Evolutionary conservation across 2,329 filamentous ascomycete species (phyloP).

Genomic region (Canariomyces notabilis): DNA sequence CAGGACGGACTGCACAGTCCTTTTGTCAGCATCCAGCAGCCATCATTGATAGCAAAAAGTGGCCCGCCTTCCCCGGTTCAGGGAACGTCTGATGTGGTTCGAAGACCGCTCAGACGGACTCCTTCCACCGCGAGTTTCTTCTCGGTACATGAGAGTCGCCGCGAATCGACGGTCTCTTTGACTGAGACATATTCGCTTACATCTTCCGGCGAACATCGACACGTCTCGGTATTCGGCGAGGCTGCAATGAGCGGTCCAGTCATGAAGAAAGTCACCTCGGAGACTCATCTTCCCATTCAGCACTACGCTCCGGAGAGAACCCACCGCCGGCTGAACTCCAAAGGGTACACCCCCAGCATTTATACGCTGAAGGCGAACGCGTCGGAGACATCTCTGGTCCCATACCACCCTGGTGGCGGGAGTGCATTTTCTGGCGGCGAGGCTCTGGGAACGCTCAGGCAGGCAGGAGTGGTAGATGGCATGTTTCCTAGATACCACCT

Average conservation of each 20-base stretch:
- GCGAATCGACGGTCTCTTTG: constrained; percentile 51
- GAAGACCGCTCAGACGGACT: constrained; percentile 29
- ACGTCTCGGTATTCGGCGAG: constrained; percentile 39
- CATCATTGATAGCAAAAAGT: neutral
- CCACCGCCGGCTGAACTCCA: constrained; percentile 31
- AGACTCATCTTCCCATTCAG: constrained; percentile 28
- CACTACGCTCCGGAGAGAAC: constrained; percentile 13
- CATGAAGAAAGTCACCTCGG: constrained; percentile 31
- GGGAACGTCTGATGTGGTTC: constrained; percentile 7
- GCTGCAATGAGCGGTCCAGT: constrained; percentile 27
- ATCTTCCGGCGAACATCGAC: constrained; percentile 39
- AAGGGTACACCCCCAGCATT: constrained; percentile 46
- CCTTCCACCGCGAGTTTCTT: constrained; percentile 46
- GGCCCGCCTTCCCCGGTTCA: neutral
- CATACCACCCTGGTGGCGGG: constrained; percentile 46
- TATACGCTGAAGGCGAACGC: constrained; percentile 56
- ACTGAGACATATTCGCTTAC: constrained; percentile 52
- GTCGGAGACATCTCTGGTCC: constrained; percentile 49
- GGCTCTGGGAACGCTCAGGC: constrained; percentile 44
- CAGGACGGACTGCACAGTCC: neutral
- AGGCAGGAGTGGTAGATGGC: constrained; percentile 51
- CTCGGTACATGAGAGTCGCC: constrained; percentile 46
- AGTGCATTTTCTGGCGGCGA: constrained; percentile 46
- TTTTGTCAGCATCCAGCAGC: neutral
- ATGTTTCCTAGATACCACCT: constrained; percentile 57